A percentile compares a stretch with the other conserved stretches of the same genome.
phyloP scores from a whole-genome alignment of 148 eudicot species.

The Hydrangea macrophylla region DNA sequence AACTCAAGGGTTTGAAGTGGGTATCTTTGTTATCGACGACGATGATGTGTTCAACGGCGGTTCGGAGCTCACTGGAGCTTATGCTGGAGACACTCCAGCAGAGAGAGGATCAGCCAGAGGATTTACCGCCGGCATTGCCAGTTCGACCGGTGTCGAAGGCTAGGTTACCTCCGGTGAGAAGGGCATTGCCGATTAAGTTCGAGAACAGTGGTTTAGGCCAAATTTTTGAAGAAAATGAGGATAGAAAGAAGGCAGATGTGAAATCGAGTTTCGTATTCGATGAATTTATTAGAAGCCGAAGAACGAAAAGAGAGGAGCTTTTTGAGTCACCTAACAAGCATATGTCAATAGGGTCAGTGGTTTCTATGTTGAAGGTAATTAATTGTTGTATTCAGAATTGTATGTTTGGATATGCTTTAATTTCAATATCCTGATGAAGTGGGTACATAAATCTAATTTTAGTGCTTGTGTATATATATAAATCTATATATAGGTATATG shows the following conservation, averaged over 20 bases:
- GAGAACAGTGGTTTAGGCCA: slow-evolving; percentile 10
- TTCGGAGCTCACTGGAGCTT: slow-evolving; percentile 44
- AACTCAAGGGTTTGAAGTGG: slow-evolving; percentile 8
- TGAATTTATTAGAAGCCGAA: not conserved
- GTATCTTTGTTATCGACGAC: not conserved
- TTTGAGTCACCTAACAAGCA: not conserved
- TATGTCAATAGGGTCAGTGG: not conserved
- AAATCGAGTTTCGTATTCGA: not conserved
- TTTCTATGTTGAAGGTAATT: slow-evolving; percentile 15
- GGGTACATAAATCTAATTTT: not conserved
- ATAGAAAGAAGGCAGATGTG: not conserved
- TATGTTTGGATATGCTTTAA: not conserved
- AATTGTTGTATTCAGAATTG: not conserved
- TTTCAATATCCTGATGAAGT: slow-evolving; percentile 6
- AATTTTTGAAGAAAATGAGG: slow-evolving; percentile 10
- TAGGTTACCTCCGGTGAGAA: slow-evolving; percentile 33
- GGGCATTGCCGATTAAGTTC: slow-evolving; percentile 13
- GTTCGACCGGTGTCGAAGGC: slow-evolving; percentile 42
- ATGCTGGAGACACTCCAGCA: slow-evolving; percentile 40
- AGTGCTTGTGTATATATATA: not conserved
- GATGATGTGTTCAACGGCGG: slow-evolving; percentile 15
- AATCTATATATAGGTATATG: not conserved
- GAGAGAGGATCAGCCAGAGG: slow-evolving; percentile 26
- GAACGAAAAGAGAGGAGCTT: not conserved
- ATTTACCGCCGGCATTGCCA: slow-evolving; percentile 39